phyloP scores from a whole-genome alignment of 352 stramenopile species.

The Phytophthora megakarya region DNA sequence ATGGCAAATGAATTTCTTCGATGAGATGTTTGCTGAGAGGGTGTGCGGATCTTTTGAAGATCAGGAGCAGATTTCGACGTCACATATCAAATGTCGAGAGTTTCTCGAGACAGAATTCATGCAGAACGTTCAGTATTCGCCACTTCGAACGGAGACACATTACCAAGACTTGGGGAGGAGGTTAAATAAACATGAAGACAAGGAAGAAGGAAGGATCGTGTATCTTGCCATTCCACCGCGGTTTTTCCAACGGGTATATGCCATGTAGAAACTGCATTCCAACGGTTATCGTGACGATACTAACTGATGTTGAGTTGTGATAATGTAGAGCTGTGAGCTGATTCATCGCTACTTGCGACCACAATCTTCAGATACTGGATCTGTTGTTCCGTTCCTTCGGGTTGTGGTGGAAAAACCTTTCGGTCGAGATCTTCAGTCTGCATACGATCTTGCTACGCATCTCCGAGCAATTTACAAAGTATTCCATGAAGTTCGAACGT shows the following conservation, averaged over 20 bases:
- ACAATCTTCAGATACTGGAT: not conserved
- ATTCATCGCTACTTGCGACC: slow-evolving; percentile 44
- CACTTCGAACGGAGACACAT: slow-evolving; percentile 39
- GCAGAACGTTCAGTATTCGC: slow-evolving; percentile 49
- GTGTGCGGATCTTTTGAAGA: slow-evolving; percentile 37
- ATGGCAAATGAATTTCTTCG: slow-evolving; percentile 52
- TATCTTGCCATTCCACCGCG: slow-evolving; percentile 81
- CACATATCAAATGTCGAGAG: slow-evolving; percentile 21
- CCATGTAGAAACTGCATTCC: too few species aligned
- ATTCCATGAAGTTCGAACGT: not conserved
- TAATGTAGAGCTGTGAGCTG: slow-evolving; percentile 35
- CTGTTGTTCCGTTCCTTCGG: slow-evolving; percentile 48
- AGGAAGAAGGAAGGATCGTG: slow-evolving; percentile 56
- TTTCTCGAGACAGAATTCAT: slow-evolving; percentile 49
- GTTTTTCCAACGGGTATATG: slow-evolving; percentile 63
- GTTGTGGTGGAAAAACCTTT: slow-evolving; percentile 88
- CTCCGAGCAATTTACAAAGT: slow-evolving; percentile 50
- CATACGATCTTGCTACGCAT: slow-evolving; percentile 42
- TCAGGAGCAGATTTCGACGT: not conserved
- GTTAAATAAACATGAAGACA: slow-evolving; percentile 5
- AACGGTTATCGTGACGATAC: not conserved
- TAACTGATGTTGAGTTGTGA: not conserved
- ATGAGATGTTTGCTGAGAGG: slow-evolving; percentile 31
- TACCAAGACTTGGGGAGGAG: slow-evolving; percentile 33
- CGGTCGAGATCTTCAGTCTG: slow-evolving; percentile 59